Percentiles rank a stretch among this genome's conserved stretches.
These are phyloP conservation scores for Lasiodiplodia gonubiensis DNA, from an alignment of 2,329 filamentous ascomycete species.

Conservation along the genomic window DNA sequence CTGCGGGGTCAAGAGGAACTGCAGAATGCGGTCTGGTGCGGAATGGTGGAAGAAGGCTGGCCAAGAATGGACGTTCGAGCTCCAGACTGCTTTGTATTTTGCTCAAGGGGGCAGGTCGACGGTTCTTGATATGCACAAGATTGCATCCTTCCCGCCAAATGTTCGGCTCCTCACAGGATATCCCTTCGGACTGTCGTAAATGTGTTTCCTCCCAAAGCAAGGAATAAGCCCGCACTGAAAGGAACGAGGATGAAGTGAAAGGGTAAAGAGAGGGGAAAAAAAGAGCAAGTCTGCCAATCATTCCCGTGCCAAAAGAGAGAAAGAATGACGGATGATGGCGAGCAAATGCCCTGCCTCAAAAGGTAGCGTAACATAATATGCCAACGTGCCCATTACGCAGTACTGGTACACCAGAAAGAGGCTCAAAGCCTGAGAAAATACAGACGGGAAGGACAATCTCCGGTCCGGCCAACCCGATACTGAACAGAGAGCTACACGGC, in stretches of 20 bases:
- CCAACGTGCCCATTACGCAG: background rate
- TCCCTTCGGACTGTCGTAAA: background rate
- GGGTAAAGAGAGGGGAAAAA: background rate
- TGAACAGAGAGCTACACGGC: too few relatives aligned
- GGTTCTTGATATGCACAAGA: too few relatives aligned
- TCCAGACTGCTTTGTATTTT: too few relatives aligned
- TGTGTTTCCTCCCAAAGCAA: background rate
- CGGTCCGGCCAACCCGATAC: too few relatives aligned
- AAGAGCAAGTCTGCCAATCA: background rate
- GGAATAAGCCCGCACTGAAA: background rate
- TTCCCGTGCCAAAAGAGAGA: background rate
- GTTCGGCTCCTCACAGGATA: too few relatives aligned
- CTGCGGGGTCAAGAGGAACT: too few relatives aligned
- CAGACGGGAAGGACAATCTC: background rate
- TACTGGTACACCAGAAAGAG: background rate
- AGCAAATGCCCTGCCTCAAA: background rate
- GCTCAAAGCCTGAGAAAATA: background rate
- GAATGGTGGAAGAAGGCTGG: too few relatives aligned
- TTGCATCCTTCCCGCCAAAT: background rate
- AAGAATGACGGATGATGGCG: background rate
- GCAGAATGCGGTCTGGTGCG: too few relatives aligned
- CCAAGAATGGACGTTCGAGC: too few relatives aligned
- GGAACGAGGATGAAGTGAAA: too few relatives aligned
- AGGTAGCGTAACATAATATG: background rate
- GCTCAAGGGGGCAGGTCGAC: too few relatives aligned